Percentiles rank a stretch among this genome's conserved stretches.
Evolutionary conservation across 345 rosid species (phyloP).

Genomic region (Salix brachista): DNA sequence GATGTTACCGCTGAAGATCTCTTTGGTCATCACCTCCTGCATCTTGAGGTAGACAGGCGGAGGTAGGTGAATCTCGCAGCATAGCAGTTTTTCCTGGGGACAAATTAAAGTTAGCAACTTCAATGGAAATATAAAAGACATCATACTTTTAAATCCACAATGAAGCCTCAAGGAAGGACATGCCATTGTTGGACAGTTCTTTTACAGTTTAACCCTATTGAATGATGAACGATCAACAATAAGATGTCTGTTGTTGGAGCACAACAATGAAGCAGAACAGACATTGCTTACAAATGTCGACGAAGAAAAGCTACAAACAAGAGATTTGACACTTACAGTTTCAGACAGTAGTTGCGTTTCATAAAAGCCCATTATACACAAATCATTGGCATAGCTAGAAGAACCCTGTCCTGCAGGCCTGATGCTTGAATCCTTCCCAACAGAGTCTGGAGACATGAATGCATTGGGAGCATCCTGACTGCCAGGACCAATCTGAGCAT

Average conservation of each 20-base stretch:
- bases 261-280: not conserved
- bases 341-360: slow-evolving; percentile 78
- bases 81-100: slow-evolving; percentile 84
- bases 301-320: not conserved
- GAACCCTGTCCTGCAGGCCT: slow-evolving; percentile 56
- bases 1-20: slow-evolving; percentile 71
- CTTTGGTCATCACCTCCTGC: slow-evolving; percentile 74
- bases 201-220: not conserved
- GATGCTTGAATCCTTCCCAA: slow-evolving; percentile 33
- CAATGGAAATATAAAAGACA: not conserved
- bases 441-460: slow-evolving; percentile 39
- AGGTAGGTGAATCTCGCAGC: slow-evolving; percentile 63
- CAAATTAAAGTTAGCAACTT: slow-evolving; percentile 3
- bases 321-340: slow-evolving; percentile 45
- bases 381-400: slow-evolving; percentile 53
- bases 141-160: not conserved
- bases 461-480: slow-evolving; percentile 39
- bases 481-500: slow-evolving; percentile 47
- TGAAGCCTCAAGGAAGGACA: not conserved
- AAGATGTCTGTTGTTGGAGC: not conserved
- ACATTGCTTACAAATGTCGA: not conserved
- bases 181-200: not conserved
- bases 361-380: slow-evolving; percentile 49
- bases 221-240: not conserved
- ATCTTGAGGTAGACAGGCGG: slow-evolving; percentile 77